A percentile compares a stretch with the other conserved stretches of the same genome.
These are phyloP conservation scores for Carex littledalei DNA, from an alignment of 176 grass and related monocot species.

Conservation along the genomic window DNA sequence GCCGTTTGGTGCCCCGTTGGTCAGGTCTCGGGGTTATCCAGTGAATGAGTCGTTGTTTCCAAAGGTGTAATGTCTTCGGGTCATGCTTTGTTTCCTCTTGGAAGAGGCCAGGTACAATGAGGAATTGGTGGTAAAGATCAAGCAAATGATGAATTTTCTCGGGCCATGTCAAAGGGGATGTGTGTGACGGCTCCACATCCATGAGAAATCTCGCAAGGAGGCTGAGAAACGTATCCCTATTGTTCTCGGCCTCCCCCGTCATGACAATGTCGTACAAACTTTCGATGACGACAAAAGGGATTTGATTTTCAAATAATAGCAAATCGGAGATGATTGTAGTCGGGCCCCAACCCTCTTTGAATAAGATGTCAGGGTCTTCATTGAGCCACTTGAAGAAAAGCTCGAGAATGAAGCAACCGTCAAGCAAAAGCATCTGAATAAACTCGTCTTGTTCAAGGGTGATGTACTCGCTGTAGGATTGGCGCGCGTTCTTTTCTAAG, in stretches of 20 bases:
- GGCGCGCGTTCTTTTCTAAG: conserved; percentile 10
- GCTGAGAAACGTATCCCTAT: neutral
- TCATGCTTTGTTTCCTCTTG: neutral
- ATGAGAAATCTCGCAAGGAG: conserved; percentile 15
- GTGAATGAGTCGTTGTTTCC: conserved; percentile 18
- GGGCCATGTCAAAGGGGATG: neutral
- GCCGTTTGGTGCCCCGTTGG: neutral
- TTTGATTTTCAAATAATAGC: conserved; percentile 23
- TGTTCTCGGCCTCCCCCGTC: neutral
- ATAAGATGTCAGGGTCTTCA: conserved; percentile 6
- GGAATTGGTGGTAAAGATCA: neutral
- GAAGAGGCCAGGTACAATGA: neutral
- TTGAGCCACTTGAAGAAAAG: conserved; percentile 26
- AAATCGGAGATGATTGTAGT: conserved; percentile 12
- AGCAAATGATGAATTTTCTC: conserved; percentile 25
- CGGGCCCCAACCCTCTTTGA: conserved; percentile 24
- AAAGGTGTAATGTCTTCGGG: neutral
- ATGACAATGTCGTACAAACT: conserved; percentile 4
- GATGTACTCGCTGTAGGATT: conserved; percentile 18
- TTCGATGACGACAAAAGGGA: conserved; percentile 14
- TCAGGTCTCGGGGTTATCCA: conserved; percentile 12
- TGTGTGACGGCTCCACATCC: conserved; percentile 19
- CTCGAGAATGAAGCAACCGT: conserved; percentile 27
- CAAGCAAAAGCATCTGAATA: conserved; percentile 27
- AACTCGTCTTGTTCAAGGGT: conserved; percentile 6